Conservation (phyloP, 805 yeast genomes). For the Ogataea methanolica region DNA sequence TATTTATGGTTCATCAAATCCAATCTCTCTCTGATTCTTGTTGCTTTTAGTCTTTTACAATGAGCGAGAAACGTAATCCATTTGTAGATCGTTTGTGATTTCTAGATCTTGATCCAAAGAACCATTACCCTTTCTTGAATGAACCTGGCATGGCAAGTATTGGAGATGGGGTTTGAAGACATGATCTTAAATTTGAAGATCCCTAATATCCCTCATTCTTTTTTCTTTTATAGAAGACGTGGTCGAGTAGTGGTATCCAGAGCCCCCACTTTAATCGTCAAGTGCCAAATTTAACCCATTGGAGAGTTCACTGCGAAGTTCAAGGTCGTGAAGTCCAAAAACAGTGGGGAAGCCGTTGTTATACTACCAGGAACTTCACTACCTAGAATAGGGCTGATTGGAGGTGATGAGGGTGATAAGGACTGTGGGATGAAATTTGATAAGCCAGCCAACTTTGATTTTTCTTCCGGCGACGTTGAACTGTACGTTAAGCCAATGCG, state of each 20-base stretch:
- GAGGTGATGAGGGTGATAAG: neutral
- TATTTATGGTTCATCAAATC: slow-evolving; percentile 1
- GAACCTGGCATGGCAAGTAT: neutral
- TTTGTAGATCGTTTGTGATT: neutral
- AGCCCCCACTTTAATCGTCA: slow-evolving; percentile 12
- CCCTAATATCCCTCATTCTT: neutral
- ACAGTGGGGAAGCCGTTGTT: neutral
- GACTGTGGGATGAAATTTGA: neutral
- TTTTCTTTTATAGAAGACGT: neutral
- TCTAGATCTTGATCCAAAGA: neutral
- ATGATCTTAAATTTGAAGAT: neutral
- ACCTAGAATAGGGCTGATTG: neutral
- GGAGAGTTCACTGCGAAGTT: slow-evolving; percentile 15
- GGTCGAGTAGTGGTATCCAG: slow-evolving; percentile 19
- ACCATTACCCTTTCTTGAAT: neutral
- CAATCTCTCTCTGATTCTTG: too few species aligned
- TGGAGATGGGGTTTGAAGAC: neutral
- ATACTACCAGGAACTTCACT: neutral
- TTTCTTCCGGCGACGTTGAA: neutral
- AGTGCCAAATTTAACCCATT: slow-evolving; percentile 19
- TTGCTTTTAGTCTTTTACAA: neutral
- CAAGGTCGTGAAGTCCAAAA: slow-evolving; percentile 10
- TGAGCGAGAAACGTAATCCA: slow-evolving; percentile 4
- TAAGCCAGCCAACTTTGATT: neutral
- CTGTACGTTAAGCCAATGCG: too few species aligned